Conservation (phyloP, 2,329 filamentous ascomycete genomes). For the Pseudodiploospora longispora region DNA sequence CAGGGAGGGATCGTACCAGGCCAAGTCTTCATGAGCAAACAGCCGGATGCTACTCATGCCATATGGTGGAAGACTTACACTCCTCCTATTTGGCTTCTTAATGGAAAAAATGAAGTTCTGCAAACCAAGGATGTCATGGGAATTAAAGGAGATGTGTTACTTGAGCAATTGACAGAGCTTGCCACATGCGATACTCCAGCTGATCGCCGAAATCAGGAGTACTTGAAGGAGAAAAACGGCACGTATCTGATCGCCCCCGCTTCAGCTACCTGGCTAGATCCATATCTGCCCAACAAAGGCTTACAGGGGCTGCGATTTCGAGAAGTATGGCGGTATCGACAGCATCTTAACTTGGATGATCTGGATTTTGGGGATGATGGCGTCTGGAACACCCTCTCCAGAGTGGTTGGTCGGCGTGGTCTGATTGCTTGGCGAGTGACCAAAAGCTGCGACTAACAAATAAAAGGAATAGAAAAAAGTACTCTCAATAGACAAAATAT, state of each 20-base stretch:
- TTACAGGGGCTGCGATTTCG: constrained; percentile 54
- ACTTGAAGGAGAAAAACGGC: constrained; percentile 52
- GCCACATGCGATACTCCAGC: constrained; percentile 57
- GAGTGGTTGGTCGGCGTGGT: constrained; percentile 58
- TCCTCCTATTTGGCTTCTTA: constrained; percentile 71
- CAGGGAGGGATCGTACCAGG: constrained; percentile 71
- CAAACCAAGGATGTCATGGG: constrained; percentile 68
- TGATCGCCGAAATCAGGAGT: constrained; percentile 46
- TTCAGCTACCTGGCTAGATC: constrained; percentile 62
- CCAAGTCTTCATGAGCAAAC: constrained; percentile 65
- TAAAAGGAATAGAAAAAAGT: too few species aligned
- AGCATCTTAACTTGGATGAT: constrained; percentile 72
- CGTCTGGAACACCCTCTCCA: constrained; percentile 59
- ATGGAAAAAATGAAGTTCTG: constrained; percentile 66
- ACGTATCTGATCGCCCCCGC: constrained; percentile 66
- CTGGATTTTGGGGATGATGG: constrained; percentile 73
- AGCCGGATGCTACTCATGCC: constrained; percentile 59
- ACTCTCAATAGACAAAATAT: too few species aligned
- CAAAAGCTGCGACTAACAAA: constrained; percentile 41
- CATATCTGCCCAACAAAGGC: constrained; percentile 51
- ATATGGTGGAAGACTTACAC: constrained; percentile 86
- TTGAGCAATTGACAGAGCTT: constrained; percentile 48
- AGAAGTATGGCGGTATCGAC: constrained; percentile 59
- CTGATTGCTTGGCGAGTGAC: constrained; percentile 57
- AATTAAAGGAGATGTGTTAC: constrained; percentile 51